A percentile compares a stretch with the other conserved stretches of the same genome.
Evolutionary conservation across 129 eudicot species (phyloP).

Genomic region (Logfia minima): DNA sequence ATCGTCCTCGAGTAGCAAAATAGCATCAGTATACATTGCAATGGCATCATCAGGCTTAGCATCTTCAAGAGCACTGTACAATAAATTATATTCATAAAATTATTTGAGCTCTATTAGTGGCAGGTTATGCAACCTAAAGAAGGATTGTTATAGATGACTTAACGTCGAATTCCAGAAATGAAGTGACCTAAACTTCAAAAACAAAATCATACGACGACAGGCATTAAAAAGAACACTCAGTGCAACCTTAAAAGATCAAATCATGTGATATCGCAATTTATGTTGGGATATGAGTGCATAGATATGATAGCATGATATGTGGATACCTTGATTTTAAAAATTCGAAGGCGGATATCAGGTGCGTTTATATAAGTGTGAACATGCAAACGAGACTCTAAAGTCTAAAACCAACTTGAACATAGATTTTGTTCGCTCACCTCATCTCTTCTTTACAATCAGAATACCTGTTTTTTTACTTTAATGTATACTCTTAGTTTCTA

Average conservation of each 20-base stretch:
- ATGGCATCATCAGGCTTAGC: conserved; percentile 72
- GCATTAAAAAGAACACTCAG: not conserved
- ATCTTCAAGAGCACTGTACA: conserved; percentile 78
- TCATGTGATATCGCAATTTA: not conserved
- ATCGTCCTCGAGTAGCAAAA: conserved; percentile 80
- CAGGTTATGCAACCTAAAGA: not conserved
- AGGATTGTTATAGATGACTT: conserved; percentile 8
- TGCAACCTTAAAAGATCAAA: not conserved
- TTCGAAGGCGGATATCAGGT: not conserved
- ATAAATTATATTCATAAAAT: not conserved
- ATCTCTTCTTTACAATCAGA: not conserved
- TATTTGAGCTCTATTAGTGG: not conserved
- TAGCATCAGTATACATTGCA: conserved; percentile 70
- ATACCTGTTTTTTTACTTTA: not conserved
- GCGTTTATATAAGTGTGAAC: not conserved
- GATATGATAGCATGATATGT: not conserved
- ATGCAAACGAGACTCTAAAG: not conserved
- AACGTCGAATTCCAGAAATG: not conserved
- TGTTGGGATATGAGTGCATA: not conserved
- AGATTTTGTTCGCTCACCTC: not conserved
- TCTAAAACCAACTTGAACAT: conserved; percentile 3
- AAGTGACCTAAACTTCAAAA: not conserved
- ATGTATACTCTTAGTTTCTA: not conserved
- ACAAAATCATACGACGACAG: not conserved
- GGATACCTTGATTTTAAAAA: not conserved